Conservation (phyloP, 805 yeast species). For the Hanseniaspora vineae region DNA sequence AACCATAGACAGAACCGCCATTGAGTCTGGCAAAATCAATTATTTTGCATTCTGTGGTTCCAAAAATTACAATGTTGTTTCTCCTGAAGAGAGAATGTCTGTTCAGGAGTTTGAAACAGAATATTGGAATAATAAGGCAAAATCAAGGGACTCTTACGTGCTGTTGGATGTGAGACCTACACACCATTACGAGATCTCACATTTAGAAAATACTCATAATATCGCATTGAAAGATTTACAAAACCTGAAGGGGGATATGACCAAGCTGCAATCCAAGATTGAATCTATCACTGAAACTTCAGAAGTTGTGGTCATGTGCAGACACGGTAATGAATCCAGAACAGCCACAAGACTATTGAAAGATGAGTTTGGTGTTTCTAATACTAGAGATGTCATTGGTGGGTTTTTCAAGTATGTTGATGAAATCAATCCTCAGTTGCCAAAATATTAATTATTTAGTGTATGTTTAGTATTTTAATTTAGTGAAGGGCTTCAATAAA, state of each 20-base stretch:
- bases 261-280: constrained; percentile 13
- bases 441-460: constrained; percentile 37
- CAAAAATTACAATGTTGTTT: constrained; percentile 32
- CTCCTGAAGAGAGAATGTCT: constrained; percentile 33
- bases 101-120: constrained; percentile 25
- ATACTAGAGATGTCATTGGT: constrained; percentile 60
- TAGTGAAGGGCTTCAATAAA: neutral
- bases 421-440: constrained; percentile 45
- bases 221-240: constrained; percentile 43
- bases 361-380: constrained; percentile 32
- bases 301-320: constrained; percentile 53
- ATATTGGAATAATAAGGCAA: constrained; percentile 10
- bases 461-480: constrained; percentile 14
- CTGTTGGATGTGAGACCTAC: constrained; percentile 70
- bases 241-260: constrained; percentile 20
- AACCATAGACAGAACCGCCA: constrained; percentile 32
- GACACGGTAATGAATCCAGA: constrained; percentile 88
- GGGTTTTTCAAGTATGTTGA: constrained; percentile 64
- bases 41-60: constrained; percentile 71
- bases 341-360: constrained; percentile 49
- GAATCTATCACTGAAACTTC: constrained; percentile 14
- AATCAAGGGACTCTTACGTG: constrained; percentile 13
- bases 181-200: constrained; percentile 61
- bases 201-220: constrained; percentile 38
- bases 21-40: constrained; percentile 38